Base-by-base conservation (phyloP, 1,139 yeast genomes). In the Lodderomyces elongisporus region DNA sequence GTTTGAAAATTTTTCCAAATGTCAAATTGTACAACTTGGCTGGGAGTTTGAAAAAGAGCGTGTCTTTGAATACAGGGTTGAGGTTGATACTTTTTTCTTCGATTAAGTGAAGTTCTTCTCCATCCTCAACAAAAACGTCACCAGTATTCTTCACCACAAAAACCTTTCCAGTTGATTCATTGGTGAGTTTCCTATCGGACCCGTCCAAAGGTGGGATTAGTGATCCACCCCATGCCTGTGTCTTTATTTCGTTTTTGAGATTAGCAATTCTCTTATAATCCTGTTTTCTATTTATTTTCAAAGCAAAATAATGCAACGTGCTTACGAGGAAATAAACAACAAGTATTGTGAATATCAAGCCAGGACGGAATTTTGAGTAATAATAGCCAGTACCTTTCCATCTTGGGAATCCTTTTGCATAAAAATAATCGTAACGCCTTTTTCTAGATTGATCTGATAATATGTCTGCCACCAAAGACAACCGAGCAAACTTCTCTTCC, bases 351-450 rank as follows among this genome's bases (percentile, higher is more conserved):
- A 77, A 60, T 2, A 65, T 40, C 2, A 85, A 46, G 27, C 81
- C 84, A 6, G 85, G 87, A 35, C 75, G 68, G 54, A 75, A 80
- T 48, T 70, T 66, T 28, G 73, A 57, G 42, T 73, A 74, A 35
- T 60, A 64, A 51, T 73, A 77, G 0, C 68, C 74, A 2, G 73
- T 60, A 0, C 73, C 75, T 38, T 73, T 77, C 76, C 85, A 85
- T 39, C 70, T 70, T 4, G 98, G 99, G 58, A 91, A 91, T 3
- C 98, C 99, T 45, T 79, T 75, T 25, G 73, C 66, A 37, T 84
- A 64, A 58, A 85, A 91, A 56, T 79, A 89, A 55, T 91, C 97
- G 54, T 91, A 91, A 13, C 91, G 69, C 43, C 79, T 81, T 40
- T 82, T 76, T 38, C 74, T 70, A 7, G 75, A 67, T 32, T 74